Evolutionary conservation across 2,329 filamentous ascomycete genomes (phyloP).

Genomic region (Arthrobotrys musiformis): DNA sequence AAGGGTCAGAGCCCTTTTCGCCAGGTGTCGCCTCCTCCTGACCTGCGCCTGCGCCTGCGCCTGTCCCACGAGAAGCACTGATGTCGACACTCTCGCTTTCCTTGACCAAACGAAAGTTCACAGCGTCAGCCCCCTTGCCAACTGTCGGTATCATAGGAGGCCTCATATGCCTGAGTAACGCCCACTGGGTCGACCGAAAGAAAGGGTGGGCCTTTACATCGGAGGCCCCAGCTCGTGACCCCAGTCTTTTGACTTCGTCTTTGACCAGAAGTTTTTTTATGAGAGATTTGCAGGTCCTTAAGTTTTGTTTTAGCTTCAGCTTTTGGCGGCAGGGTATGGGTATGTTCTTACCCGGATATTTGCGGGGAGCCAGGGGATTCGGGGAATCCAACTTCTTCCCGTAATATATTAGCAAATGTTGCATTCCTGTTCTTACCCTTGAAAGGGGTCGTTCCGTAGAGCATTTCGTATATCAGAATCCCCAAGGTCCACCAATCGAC

Average conservation of each 20-base stretch:
- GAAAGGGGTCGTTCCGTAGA: slow-evolving; percentile 97
- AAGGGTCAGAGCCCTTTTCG: slow-evolving; percentile 82
- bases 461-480: slow-evolving; percentile 98
- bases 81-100: slow-evolving; percentile 96
- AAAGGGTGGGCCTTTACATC: slow-evolving; percentile 97
- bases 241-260: slow-evolving; percentile 91
- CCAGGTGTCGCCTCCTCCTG: slow-evolving; percentile 85
- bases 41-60: background rate
- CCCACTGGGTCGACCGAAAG: slow-evolving; percentile 96
- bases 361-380: slow-evolving; percentile 85
- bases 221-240: slow-evolving; percentile 91
- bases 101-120: slow-evolving; percentile 98
- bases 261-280: slow-evolving; percentile 98
- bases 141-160: slow-evolving; percentile 95
- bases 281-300: slow-evolving; percentile 94
- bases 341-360: slow-evolving; percentile 83
- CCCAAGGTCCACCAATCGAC: slow-evolving; percentile 99
- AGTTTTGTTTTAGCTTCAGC: slow-evolving; percentile 21
- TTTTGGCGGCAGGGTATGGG: background rate
- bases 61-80: slow-evolving; percentile 66
- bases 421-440: slow-evolving; percentile 99
- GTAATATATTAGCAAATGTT: slow-evolving; percentile 95
- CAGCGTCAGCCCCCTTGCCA: slow-evolving; percentile 87
- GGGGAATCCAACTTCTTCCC: slow-evolving; percentile 95
- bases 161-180: slow-evolving; percentile 95